Percentiles rank a stretch among this genome's conserved stretches.
Conservation (phyloP, 2,329 filamentous ascomycete genomes). For the Botrytis fragariae region DNA sequence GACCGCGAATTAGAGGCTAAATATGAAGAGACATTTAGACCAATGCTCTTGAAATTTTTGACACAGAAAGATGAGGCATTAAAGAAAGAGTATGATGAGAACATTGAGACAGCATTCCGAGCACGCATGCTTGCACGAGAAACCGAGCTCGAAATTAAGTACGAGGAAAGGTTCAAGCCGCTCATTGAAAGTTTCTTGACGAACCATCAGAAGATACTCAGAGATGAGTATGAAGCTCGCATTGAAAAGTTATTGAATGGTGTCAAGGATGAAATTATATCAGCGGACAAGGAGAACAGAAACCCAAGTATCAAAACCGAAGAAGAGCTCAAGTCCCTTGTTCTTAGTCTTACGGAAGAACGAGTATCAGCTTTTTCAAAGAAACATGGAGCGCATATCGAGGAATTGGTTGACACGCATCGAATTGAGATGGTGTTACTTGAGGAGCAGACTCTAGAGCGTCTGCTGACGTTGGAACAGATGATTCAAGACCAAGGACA, state of each 20-base stretch:
- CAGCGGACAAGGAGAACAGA: background rate
- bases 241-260: background rate
- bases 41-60: slow-evolving; percentile 2
- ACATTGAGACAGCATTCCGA: background rate
- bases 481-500: background rate
- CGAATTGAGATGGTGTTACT: slow-evolving; percentile 6
- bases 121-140: background rate
- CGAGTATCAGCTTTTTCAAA: background rate
- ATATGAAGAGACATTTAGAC: slow-evolving; percentile 18
- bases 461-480: background rate
- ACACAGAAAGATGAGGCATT: slow-evolving; percentile 1
- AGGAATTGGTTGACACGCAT: slow-evolving; percentile 2
- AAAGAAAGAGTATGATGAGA: slow-evolving; percentile 2
- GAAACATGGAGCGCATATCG: background rate
- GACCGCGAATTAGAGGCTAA: slow-evolving; percentile 10
- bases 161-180: slow-evolving; percentile 12
- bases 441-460: slow-evolving; percentile 11
- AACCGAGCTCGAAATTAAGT: slow-evolving; percentile 15
- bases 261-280: background rate
- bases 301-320: background rate
- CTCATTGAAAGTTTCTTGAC: slow-evolving; percentile 11
- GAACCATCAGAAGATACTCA: slow-evolving; percentile 1
- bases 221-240: slow-evolving; percentile 11
- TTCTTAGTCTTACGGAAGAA: background rate
- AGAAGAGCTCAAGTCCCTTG: slow-evolving; percentile 3